Base-by-base conservation (phyloP, 371 early-diverging fungal genomes). In the Cokeromyces recurvatus region DNA sequence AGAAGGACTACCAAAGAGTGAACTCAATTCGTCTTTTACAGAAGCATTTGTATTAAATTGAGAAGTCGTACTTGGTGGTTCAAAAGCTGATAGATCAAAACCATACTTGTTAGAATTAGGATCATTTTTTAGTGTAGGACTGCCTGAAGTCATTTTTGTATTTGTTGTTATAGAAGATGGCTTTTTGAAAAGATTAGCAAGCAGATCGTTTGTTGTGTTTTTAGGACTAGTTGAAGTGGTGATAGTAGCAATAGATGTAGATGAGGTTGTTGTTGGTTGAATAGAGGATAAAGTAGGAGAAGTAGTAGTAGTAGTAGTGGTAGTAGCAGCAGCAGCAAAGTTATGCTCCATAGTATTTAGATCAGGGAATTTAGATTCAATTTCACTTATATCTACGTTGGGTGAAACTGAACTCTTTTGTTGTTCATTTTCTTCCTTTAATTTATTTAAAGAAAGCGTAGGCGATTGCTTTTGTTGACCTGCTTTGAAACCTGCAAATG, bases 331-430 rank as follows among this genome's bases (percentile, higher is more conserved):
- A 9, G 40, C 20, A n/a, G 48, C 36, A 32, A 69, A 74, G 4
- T 46, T 62, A 24, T 70, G 60, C 23, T 74, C 74, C 68, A 74
- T 68, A 0, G 71, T 70, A 23, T 29, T 55, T 16, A 74, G 46
- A 31, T 74, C 74, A n/a, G 74, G 74, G 38, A 70, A 74, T 16
- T 74, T 74, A 19, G 66, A 62, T 49, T 74, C 74, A 38, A 74
- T 66, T 8, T 64, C 71, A 43, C 66, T 66, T 23, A 74, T 61
- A 46, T 70, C 71, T 8, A 64, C 55, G 43, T 59, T 48, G 10
- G 61, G 49, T 17, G 53, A 43, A 19, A 43, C 15, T 19, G 50
- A 12, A 1, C 32, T 12, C 36, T 51, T 35, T 12, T 57, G 54
- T 20, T 39, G 38, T 25, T 61, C 62, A 0, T 48, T 38, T 22